phyloP scores from a whole-genome alignment of 495 filamentous ascomycete species.

The Penicillium atrosanguineum region DNA sequence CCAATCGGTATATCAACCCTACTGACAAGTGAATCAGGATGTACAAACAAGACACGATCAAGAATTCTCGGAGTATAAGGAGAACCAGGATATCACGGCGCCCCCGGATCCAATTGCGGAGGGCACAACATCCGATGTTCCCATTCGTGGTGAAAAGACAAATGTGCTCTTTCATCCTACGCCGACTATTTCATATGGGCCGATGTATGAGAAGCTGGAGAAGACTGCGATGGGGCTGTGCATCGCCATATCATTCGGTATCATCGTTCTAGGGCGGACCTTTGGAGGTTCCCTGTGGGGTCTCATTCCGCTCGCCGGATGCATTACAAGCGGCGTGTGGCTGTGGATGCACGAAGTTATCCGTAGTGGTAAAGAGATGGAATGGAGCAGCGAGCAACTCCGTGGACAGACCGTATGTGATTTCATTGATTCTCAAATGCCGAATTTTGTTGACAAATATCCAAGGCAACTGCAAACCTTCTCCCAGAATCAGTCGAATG shows the following conservation, averaged over 20 bases:
- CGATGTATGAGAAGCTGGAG: constrained; percentile 77
- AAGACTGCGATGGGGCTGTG: constrained; percentile 65
- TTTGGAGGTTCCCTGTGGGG: constrained; percentile 77
- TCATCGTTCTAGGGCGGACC: constrained; percentile 72
- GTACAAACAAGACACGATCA: constrained; percentile 63
- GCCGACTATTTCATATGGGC: constrained; percentile 78
- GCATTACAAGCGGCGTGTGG: constrained; percentile 71
- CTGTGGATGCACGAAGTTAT: constrained; percentile 88
- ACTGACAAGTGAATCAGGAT: constrained; percentile 35
- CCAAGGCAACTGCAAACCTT: constrained; percentile 71
- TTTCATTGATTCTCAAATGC: background rate
- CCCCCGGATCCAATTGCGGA: constrained; percentile 81
- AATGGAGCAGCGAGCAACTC: constrained; percentile 85
- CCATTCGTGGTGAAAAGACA: constrained; percentile 93
- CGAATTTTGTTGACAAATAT: constrained; percentile 16
- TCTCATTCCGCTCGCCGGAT: constrained; percentile 66
- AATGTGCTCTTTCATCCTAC: constrained; percentile 96
- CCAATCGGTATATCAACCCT: background rate
- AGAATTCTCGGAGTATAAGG: constrained; percentile 69
- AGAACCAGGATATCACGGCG: constrained; percentile 84
- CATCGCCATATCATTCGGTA: constrained; percentile 63
- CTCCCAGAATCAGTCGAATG: constrained; percentile 93
- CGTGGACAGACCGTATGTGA: constrained; percentile 71
- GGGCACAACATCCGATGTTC: constrained; percentile 84
- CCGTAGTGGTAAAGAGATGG: constrained; percentile 72